A percentile compares a stretch with the other conserved stretches of the same genome.
Evolutionary conservation across 176 grass and related monocot species (phyloP).

Genomic region (Bonia amplexicaulis): DNA sequence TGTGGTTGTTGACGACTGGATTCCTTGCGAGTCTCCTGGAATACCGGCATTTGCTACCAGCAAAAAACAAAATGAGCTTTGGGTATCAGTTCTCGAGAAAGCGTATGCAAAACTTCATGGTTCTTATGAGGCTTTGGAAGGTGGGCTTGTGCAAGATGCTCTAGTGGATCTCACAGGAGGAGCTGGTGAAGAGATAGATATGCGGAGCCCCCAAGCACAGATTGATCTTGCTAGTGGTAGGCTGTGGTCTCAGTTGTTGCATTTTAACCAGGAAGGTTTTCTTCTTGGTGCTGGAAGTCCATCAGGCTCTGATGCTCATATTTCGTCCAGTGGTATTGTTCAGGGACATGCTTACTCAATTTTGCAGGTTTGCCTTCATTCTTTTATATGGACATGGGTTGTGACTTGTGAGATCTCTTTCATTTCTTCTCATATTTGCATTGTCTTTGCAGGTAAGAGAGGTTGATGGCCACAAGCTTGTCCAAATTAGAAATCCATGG

Average conservation of each 20-base stretch:
- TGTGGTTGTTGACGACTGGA: constrained; percentile 99
- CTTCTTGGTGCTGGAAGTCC: constrained; percentile 98
- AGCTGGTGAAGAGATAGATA: constrained; percentile 99
- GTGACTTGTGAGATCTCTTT: neutral
- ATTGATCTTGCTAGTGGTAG: constrained; percentile 96
- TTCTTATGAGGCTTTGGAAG: constrained; percentile 95
- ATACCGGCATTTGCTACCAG: constrained; percentile 98
- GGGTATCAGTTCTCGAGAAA: constrained; percentile 97
- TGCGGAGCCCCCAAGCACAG: constrained; percentile 86
- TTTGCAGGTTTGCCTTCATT: constrained; percentile 74
- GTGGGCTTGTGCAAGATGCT: constrained; percentile 99
- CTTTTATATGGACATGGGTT: neutral
- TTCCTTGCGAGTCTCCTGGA: constrained; percentile 87
- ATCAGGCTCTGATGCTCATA: constrained; percentile 87
- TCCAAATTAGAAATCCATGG: constrained; percentile 99
- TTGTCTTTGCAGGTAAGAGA: constrained; percentile 77
- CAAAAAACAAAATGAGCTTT: constrained; percentile 85
- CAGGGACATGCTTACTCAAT: constrained; percentile 99
- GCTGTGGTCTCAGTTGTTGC: constrained; percentile 92
- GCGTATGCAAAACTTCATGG: constrained; percentile 99
- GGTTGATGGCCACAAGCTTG: constrained; percentile 95
- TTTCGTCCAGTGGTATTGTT: constrained; percentile 98
- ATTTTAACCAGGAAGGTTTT: constrained; percentile 98
- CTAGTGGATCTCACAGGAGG: constrained; percentile 96
- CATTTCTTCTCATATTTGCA: constrained; percentile 7